phyloP scores from a whole-genome alignment of 2,329 filamentous ascomycete species.

The Ophiostoma pallidulum region DNA sequence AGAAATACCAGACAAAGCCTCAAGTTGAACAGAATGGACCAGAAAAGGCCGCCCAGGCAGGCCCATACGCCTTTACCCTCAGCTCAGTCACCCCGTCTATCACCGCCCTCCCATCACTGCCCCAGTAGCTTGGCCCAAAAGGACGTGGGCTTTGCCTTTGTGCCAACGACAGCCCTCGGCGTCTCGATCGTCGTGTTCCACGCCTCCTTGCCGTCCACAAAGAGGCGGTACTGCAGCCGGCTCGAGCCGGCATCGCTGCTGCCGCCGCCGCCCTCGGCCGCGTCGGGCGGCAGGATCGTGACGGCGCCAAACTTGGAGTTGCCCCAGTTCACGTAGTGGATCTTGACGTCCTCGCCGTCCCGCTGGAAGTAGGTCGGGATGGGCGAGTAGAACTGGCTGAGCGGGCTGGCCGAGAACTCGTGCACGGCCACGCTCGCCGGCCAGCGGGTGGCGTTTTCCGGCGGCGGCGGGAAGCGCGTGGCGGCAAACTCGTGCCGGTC shows the following conservation, averaged over 20 bases:
- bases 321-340: slow-evolving; percentile 79
- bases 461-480: slow-evolving; percentile 62
- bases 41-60: too few relatives aligned
- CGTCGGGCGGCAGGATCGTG: slow-evolving; percentile 46
- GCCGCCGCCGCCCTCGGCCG: slow-evolving; percentile 40
- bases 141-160: slow-evolving; percentile 26
- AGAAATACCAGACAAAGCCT: too few relatives aligned
- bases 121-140: slow-evolving; percentile 36
- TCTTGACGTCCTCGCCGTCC: slow-evolving; percentile 70
- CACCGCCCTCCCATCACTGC: not conserved
- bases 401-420: slow-evolving; percentile 83
- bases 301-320: slow-evolving; percentile 83
- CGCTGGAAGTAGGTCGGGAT: slow-evolving; percentile 72
- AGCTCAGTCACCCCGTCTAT: too few relatives aligned
- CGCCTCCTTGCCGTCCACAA: slow-evolving; percentile 66
- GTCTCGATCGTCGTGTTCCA: slow-evolving; percentile 58
- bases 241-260: slow-evolving; percentile 31
- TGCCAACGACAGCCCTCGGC: slow-evolving; percentile 25
- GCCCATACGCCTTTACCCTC: too few relatives aligned
- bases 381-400: slow-evolving; percentile 91
- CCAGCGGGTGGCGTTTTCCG: slow-evolving; percentile 47
- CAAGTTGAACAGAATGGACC: too few relatives aligned
- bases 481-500: slow-evolving; percentile 97
- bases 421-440: slow-evolving; percentile 58
- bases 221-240: slow-evolving; percentile 70